Evolutionary conservation across 352 stramenopile genomes (phyloP), one percentile per base, ranked within the genome.

Genomic region (Globisporangium paddicum): DNA sequence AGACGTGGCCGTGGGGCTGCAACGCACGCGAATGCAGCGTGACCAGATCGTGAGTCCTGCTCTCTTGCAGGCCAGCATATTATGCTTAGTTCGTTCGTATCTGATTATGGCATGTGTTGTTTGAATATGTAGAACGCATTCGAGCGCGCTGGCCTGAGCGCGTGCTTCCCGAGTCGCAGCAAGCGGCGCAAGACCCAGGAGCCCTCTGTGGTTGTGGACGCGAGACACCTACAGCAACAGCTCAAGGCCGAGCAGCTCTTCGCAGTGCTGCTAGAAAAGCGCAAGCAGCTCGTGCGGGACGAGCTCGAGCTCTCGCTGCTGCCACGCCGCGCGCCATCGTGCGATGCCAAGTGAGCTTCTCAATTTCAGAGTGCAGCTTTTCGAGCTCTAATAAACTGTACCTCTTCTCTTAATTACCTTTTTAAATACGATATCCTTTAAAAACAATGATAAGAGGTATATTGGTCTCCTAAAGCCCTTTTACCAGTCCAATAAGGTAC

Each of bases 271-370:
- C 58, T 66, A 9, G 46, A 69, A 26, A 70, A 70, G 58, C 66
- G 66, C 42, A 57, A 55, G 44, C 62, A 70, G 45, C 42, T 72
- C 11, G 41, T 64, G 23, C 53, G 62, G 34, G 66, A 72, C 28
- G 62, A 69, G 35, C 58, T 72, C 16, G 57, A 38, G 28, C 21
- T 66, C 4, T 14, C 30, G 30, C 38, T 72, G 26, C 48, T 72
- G 42, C 64, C 64, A 11, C 42, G 23, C 9, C 46, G 61, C 8
- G 21, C 41, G 10, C 7, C 11, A 10, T 19, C 10, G 30, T 28
- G 28, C 26, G 34, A 38, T 6, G 28, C 8, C 5, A 38, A n/a
- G 35, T n/a, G 13, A 19, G 16, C 16, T 44, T 44, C 38, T 11
- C n/a, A 18, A 44, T 44, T 44, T 44, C 38, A 42, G n/a, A n/a